Evolutionary conservation across 805 yeast species (phyloP).

Genomic region (Monosporozyma aquatica): DNA sequence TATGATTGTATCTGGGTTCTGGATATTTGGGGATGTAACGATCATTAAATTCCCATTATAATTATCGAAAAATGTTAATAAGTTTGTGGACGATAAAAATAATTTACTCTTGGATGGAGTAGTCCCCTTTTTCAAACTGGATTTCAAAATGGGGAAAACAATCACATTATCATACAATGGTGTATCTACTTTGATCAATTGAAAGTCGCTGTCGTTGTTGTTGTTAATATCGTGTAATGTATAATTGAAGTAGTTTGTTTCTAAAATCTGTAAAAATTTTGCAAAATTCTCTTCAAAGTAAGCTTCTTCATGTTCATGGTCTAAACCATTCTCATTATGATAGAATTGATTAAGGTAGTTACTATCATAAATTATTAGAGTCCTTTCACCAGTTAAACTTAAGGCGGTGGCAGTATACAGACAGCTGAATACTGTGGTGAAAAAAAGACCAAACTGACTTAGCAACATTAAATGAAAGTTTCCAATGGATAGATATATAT

Average conservation of each 20-base stretch:
- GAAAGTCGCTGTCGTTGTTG: slow-evolving; percentile 4
- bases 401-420: slow-evolving; percentile 1
- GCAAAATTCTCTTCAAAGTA: not conserved
- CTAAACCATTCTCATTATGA: slow-evolving; percentile 27
- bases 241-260: not conserved
- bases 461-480: not conserved
- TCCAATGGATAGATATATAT: too few species aligned
- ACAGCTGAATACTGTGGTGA: not conserved
- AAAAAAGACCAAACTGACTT: not conserved
- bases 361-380: slow-evolving; percentile 30
- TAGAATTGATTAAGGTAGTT: slow-evolving; percentile 20
- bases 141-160: slow-evolving; percentile 40
- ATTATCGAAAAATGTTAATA: slow-evolving; percentile 49
- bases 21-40: slow-evolving; percentile 44
- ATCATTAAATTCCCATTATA: slow-evolving; percentile 68
- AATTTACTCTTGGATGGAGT: slow-evolving; percentile 33
- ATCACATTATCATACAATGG: slow-evolving; percentile 47
- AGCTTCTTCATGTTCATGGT: not conserved
- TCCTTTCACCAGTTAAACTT: slow-evolving; percentile 17
- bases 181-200: slow-evolving; percentile 33
- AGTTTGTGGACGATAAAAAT: slow-evolving; percentile 36
- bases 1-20: slow-evolving; percentile 53
- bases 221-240: slow-evolving; percentile 14
- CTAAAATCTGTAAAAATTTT: not conserved
- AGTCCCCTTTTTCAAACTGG: not conserved